phyloP scores from a whole-genome alignment of 257 asterid species.

The Solanum raphanifolium region DNA sequence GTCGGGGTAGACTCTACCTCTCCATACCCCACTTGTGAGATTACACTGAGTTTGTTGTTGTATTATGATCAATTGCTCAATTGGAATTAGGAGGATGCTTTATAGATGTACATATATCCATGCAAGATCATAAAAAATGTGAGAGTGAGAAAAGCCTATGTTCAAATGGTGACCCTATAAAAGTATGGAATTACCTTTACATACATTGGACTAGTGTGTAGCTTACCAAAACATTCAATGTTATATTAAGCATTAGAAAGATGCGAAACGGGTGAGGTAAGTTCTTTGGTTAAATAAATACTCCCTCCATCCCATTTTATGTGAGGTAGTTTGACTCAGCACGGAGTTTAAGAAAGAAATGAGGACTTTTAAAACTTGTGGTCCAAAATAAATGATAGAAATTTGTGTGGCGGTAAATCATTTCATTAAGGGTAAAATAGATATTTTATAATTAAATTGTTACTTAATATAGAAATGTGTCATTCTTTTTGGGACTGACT shows the following conservation, averaged over 20 bases:
- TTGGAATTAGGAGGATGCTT: not conserved
- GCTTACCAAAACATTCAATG: not conserved
- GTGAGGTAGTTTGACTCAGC: no score
- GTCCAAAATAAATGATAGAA: no score
- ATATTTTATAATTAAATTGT: no score
- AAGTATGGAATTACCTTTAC: not conserved
- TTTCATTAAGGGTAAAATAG: no score
- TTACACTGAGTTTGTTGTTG: not conserved
- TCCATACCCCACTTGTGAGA: not conserved
- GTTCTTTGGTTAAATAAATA: not conserved
- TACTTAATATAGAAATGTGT: no score
- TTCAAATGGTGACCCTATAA: not conserved
- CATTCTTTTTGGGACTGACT: no score
- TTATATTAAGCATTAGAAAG: not conserved
- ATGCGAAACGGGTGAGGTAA: not conserved
- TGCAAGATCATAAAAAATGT: not conserved
- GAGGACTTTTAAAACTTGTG: no score
- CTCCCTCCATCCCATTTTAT: no score
- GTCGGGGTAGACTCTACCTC: not conserved
- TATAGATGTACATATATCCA: not conserved
- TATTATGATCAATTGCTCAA: not conserved
- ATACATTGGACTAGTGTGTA: not conserved
- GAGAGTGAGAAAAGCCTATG: not conserved
- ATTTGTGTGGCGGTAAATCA: no score
- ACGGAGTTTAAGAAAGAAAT: no score